These are phyloP conservation scores for Metschnikowia amazonensis DNA, from an alignment of 805 yeast species.

Conservation along the genomic window DNA sequence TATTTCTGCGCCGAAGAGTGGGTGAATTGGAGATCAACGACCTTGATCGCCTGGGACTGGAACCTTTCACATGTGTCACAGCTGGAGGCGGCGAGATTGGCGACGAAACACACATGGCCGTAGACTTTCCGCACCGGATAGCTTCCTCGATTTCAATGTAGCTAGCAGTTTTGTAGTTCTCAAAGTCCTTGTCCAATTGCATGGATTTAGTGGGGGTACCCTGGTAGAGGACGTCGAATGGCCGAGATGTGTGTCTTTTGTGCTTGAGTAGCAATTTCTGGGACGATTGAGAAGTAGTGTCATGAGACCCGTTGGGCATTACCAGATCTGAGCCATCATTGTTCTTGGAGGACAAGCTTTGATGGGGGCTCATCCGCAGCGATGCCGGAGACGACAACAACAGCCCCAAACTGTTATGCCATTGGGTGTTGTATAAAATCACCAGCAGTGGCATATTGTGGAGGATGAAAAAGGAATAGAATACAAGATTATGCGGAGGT, in stretches of 20 bases:
- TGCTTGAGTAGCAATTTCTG: neutral
- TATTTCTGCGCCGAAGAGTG: slow-evolving; percentile 28
- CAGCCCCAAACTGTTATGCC: slow-evolving; percentile 11
- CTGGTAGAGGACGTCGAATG: slow-evolving; percentile 16
- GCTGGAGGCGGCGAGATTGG: slow-evolving; percentile 8
- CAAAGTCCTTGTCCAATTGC: neutral
- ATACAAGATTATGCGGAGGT: neutral
- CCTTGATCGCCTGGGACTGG: slow-evolving; percentile 20
- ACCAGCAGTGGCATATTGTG: slow-evolving; percentile 11
- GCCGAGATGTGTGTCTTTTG: slow-evolving; percentile 9
- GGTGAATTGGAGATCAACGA: slow-evolving; percentile 32
- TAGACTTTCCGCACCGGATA: slow-evolving; percentile 11
- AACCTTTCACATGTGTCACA: slow-evolving; percentile 13
- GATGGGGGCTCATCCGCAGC: neutral
- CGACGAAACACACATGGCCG: neutral
- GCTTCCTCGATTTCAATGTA: slow-evolving; percentile 16
- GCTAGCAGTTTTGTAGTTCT: slow-evolving; percentile 11
- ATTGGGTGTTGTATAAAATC: slow-evolving; percentile 8
- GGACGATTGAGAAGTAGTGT: neutral
- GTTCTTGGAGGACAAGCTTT: neutral
- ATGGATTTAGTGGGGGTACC: slow-evolving; percentile 4
- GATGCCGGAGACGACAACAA: slow-evolving; percentile 8
- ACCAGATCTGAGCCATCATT: neutral
- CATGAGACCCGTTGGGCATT: neutral
- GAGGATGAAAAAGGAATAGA: neutral